A percentile compares a stretch with the other conserved stretches of the same genome.
phyloP scores from a whole-genome alignment of 208 protist genomes.

The Trichomonas gallinae region DNA sequence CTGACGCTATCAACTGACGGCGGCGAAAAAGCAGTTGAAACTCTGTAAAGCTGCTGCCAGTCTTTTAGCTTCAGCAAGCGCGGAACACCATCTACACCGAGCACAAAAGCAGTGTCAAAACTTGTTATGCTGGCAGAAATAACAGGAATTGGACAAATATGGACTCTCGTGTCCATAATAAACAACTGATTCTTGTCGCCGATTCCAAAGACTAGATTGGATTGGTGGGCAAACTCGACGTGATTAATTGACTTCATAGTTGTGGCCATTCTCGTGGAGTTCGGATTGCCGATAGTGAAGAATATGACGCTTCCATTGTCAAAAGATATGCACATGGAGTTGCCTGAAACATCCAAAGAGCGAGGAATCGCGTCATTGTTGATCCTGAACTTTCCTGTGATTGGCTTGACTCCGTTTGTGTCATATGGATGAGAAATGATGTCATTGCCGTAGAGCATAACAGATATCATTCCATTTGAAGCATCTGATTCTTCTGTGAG shows the following conservation, averaged over 20 bases:
- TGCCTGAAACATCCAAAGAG: not conserved
- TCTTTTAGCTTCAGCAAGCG: not conserved
- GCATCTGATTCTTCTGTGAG: not conserved
- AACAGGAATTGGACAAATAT: not conserved
- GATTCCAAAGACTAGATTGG: not conserved
- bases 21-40: not conserved
- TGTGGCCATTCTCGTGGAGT: not conserved
- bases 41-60: not conserved
- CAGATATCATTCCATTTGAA: not conserved
- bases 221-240: too few species aligned
- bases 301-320: not conserved
- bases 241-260: not conserved
- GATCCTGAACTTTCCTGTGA: not conserved
- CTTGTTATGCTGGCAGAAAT: not conserved
- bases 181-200: not conserved
- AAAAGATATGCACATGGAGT: not conserved
- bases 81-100: not conserved
- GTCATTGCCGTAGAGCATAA: not conserved
- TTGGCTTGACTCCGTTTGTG: not conserved
- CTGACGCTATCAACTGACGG: not conserved
- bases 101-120: not conserved
- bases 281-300: not conserved
- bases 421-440: not conserved
- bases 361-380: not conserved
- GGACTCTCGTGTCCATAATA: not conserved